Conservation (phyloP, 2,329 filamentous ascomycete species). For the Aureobasidium musti region DNA sequence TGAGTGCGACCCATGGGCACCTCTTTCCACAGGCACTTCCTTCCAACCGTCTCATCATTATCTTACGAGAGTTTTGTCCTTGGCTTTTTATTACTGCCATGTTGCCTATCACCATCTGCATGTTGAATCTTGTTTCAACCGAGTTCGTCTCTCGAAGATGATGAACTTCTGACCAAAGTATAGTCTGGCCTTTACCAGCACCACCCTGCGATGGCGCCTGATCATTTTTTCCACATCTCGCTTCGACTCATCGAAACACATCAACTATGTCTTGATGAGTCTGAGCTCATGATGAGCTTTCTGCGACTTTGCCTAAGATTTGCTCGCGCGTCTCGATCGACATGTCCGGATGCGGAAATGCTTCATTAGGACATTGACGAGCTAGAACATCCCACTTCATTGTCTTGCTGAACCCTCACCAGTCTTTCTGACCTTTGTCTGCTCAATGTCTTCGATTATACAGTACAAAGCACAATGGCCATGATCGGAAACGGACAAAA, state of each 20-base stretch:
- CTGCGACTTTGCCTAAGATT: no score
- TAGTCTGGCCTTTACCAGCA: background rate
- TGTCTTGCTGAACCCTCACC: background rate
- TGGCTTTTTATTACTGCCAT: background rate
- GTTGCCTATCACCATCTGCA: background rate
- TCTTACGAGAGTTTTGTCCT: background rate
- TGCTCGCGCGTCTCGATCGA: background rate
- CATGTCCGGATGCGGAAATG: slow-evolving; percentile 5
- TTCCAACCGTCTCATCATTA: no score
- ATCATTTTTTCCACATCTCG: no score
- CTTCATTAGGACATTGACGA: background rate
- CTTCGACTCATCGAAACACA: background rate
- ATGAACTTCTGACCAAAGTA: background rate
- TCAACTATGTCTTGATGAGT: background rate
- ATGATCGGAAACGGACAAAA: background rate
- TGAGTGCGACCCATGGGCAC: background rate
- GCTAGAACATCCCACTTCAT: background rate
- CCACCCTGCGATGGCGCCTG: background rate
- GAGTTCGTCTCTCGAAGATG: background rate
- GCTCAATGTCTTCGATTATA: background rate
- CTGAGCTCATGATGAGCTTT: background rate
- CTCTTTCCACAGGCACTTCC: background rate
- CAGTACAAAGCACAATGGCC: background rate
- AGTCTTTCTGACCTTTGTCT: background rate
- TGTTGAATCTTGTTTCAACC: background rate